A percentile compares a stretch with the other conserved stretches of the same genome.
These are phyloP conservation scores for Termitomyces sp. DNA, from an alignment of 768 basidiomycete species.

Conservation along the genomic window DNA sequence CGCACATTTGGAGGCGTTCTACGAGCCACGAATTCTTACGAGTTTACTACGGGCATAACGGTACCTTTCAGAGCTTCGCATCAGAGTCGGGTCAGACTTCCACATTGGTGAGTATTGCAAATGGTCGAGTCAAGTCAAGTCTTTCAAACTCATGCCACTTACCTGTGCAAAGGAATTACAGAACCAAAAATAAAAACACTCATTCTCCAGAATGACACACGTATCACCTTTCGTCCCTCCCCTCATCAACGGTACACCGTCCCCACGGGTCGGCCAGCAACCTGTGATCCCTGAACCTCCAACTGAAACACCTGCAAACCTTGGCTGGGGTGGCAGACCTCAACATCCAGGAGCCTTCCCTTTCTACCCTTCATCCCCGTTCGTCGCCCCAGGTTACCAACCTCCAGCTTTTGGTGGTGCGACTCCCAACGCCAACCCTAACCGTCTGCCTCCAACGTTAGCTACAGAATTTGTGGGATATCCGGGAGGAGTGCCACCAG, in stretches of 20 bases:
- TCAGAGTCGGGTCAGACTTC: background rate
- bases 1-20: background rate
- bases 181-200: background rate
- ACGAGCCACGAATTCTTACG: background rate
- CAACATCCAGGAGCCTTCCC: slow-evolving; percentile 3
- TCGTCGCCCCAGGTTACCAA: background rate
- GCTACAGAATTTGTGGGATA: background rate
- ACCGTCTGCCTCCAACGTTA: background rate
- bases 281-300: slow-evolving; percentile 6
- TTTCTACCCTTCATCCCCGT: background rate
- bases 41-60: background rate
- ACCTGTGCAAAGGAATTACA: background rate
- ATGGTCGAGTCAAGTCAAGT: background rate
- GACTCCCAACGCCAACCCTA: background rate
- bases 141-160: background rate
- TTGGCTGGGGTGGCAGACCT: background rate
- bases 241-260: background rate
- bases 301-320: background rate
- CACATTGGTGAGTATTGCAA: background rate
- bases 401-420: background rate
- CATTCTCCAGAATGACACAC: background rate
- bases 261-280: background rate
- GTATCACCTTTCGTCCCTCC: slow-evolving; percentile 5
- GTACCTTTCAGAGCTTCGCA: background rate
- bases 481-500: background rate